Percentiles rank a stretch among this genome's conserved stretches.
Evolutionary conservation across 805 yeast species (phyloP).

Genomic region (Babjeviella inositovora): DNA sequence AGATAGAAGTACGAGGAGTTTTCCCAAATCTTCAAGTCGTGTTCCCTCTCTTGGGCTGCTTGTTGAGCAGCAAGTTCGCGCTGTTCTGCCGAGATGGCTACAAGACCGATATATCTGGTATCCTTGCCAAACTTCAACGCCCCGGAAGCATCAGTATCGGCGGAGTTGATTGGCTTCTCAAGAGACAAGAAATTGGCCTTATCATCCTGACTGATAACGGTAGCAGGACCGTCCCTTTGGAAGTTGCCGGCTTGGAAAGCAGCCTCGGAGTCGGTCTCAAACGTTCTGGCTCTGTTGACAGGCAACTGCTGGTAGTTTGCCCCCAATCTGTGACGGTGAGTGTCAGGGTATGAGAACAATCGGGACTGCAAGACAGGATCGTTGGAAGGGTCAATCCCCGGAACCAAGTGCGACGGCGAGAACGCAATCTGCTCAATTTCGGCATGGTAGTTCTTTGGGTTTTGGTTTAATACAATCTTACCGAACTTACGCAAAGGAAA

Average conservation of each 20-base stretch:
- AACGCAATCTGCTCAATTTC: slow-evolving; percentile 46
- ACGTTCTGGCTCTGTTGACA: slow-evolving; percentile 29
- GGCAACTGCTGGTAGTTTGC: slow-evolving; percentile 53
- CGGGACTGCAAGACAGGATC: slow-evolving; percentile 70
- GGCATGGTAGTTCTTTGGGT: slow-evolving; percentile 27
- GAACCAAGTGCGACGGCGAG: slow-evolving; percentile 58
- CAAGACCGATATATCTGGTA: slow-evolving; percentile 15
- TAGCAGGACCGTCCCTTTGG: slow-evolving; percentile 50
- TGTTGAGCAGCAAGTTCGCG: slow-evolving; percentile 11
- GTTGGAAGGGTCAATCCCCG: slow-evolving; percentile 61
- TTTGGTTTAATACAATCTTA: slow-evolving; percentile 32
- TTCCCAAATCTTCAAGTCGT: slow-evolving; percentile 18
- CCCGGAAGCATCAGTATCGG: slow-evolving; percentile 4
- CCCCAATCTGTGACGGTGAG: slow-evolving; percentile 67
- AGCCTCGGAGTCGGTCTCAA: slow-evolving; percentile 16
- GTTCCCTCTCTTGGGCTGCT: slow-evolving; percentile 11
- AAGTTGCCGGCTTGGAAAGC: slow-evolving; percentile 29
- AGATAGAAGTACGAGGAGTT: slow-evolving; percentile 17
- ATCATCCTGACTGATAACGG: slow-evolving; percentile 26
- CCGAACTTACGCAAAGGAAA: slow-evolving; percentile 43
- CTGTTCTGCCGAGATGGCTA: slow-evolving; percentile 9
- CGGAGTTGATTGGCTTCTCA: slow-evolving; percentile 11
- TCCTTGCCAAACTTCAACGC: slow-evolving; percentile 8
- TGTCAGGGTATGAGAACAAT: slow-evolving; percentile 61
- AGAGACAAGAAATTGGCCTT: slow-evolving; percentile 37